A percentile compares a stretch with the other conserved stretches of the same genome.
Conservation (phyloP, 2,329 filamentous ascomycete genomes). For the Annulohypoxylon truncatum region DNA sequence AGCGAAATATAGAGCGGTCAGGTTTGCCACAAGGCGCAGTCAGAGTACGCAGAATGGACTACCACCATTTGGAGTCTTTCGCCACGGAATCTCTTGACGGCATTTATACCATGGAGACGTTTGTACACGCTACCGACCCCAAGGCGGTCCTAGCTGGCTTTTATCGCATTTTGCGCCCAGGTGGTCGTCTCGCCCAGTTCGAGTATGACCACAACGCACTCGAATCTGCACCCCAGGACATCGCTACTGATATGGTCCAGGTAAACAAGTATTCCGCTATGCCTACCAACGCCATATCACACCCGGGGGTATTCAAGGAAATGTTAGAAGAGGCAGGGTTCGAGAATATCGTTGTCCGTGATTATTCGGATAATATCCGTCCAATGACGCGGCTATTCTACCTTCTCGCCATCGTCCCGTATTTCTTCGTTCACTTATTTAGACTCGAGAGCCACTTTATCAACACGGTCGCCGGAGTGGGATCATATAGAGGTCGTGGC, state of each 20-base stretch:
- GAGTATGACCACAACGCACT: slow-evolving; percentile 59
- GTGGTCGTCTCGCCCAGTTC: slow-evolving; percentile 58
- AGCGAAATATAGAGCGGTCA: slow-evolving; percentile 53
- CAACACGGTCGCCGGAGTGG: slow-evolving; percentile 60
- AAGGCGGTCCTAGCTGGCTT: slow-evolving; percentile 58
- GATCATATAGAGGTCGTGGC: slow-evolving; percentile 50
- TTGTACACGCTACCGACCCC: slow-evolving; percentile 64
- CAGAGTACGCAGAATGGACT: slow-evolving; percentile 58
- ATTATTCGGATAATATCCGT: slow-evolving; percentile 59
- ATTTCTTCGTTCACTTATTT: slow-evolving; percentile 57
- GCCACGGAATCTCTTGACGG: slow-evolving; percentile 58
- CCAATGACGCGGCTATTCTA: slow-evolving; percentile 63
- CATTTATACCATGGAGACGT: slow-evolving; percentile 67
- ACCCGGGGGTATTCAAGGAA: slow-evolving; percentile 53
- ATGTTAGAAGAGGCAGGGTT: slow-evolving; percentile 60
- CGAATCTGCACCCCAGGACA: slow-evolving; percentile 46
- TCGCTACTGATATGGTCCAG: slow-evolving; percentile 46
- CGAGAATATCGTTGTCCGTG: slow-evolving; percentile 56
- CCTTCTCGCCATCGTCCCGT: slow-evolving; percentile 59
- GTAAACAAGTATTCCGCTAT: slow-evolving; percentile 59
- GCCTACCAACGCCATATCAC: slow-evolving; percentile 56
- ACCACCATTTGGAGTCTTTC: slow-evolving; percentile 61
- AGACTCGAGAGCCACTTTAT: slow-evolving; percentile 59
- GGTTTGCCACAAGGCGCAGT: slow-evolving; percentile 52
- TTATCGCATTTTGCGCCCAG: slow-evolving; percentile 59